Evolutionary conservation across 441 rosid genomes (phyloP), one percentile per base, ranked within the genome.

Genomic region (Gossypium trilobum): DNA sequence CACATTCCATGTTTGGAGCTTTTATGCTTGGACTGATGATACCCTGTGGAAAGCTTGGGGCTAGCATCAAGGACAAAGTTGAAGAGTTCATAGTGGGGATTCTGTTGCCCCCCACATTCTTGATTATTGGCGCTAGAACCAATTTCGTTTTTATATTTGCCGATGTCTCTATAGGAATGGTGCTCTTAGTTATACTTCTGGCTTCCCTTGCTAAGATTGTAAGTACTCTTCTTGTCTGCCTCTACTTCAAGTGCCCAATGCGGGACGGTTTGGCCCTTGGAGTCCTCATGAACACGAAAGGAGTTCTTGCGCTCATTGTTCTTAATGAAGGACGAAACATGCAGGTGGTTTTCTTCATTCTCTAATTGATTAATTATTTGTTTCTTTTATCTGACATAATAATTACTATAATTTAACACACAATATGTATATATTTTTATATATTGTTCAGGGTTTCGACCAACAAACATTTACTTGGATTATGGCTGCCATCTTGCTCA

Each of bases 11-110:
- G 73, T 6, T 83, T 2, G 88, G 89, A 7, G 88, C 88, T 0
- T 87, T 84, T 74, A 54, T 85, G 76, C 76, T 85, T 22, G 89
- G 93, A 4, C 78, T 88, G 7, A 68, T 80, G 46, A 76, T 85
- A 6, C 88, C 79, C 7, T 14, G 68, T 11, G 86, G 83, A 1
- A 84, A 80, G 71, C 75, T 86, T 0, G 75, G 70, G 7, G 63
- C 58, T 2, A 73, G n/a, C 11, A 56, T 84, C 2, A 80, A 65
- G 51, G 85, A 84, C 27, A 82, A 75, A 33, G 27, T 82, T 4
- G 85, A 82, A 44, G 86, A 80, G 10, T 73, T 73, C 50, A 73
- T 80, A 0, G 42, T 60, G 0, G 80, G 85, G 64, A 50, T 86
- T 48, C 2, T 80, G 74, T 42, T 84, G 51, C 86, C 87, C 0